Percentiles rank a stretch among this genome's conserved stretches.
Conservation (phyloP, 2,329 filamentous ascomycete species). For the Fusarium napiforme region DNA sequence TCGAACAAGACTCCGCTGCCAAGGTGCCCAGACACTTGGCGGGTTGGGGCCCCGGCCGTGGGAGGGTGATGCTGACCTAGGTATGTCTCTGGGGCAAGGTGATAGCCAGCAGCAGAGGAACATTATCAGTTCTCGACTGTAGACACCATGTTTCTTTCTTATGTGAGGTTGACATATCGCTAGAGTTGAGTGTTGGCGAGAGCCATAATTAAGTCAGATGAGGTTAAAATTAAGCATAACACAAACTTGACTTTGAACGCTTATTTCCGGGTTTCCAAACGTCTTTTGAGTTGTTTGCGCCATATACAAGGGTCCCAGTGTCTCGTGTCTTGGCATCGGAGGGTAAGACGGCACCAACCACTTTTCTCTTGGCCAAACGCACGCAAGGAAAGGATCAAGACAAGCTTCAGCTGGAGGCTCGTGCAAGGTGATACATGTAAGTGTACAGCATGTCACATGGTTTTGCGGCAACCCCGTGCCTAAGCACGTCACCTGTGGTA, state of each 20-base stretch:
- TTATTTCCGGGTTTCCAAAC: slow-evolving; percentile 18
- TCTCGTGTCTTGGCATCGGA: slow-evolving; percentile 17
- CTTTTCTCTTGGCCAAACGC: slow-evolving; percentile 7
- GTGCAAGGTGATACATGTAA: background rate
- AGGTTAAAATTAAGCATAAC: slow-evolving; percentile 34
- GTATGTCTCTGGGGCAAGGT: slow-evolving; percentile 3
- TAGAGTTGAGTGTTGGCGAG: background rate
- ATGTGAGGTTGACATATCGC: background rate
- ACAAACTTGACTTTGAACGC: background rate
- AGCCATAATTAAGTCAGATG: background rate
- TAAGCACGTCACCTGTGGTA: slow-evolving; percentile 1
- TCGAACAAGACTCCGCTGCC: slow-evolving; percentile 32
- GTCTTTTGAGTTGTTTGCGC: slow-evolving; percentile 14
- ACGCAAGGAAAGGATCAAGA: background rate
- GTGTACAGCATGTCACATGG: slow-evolving; percentile 5
- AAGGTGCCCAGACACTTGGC: slow-evolving; percentile 39
- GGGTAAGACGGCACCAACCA: slow-evolving; percentile 18
- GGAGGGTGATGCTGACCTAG: slow-evolving; percentile 14
- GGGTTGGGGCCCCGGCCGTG: background rate
- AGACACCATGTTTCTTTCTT: background rate
- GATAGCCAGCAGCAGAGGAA: background rate
- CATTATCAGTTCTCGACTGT: background rate
- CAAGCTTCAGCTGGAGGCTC: slow-evolving; percentile 10
- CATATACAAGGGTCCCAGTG: slow-evolving; percentile 26
- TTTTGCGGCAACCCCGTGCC: slow-evolving; percentile 14